Percentiles rank a stretch among this genome's conserved stretches.
Evolutionary conservation across 805 yeast genomes (phyloP).

Genomic region (Pichia kluyveri): DNA sequence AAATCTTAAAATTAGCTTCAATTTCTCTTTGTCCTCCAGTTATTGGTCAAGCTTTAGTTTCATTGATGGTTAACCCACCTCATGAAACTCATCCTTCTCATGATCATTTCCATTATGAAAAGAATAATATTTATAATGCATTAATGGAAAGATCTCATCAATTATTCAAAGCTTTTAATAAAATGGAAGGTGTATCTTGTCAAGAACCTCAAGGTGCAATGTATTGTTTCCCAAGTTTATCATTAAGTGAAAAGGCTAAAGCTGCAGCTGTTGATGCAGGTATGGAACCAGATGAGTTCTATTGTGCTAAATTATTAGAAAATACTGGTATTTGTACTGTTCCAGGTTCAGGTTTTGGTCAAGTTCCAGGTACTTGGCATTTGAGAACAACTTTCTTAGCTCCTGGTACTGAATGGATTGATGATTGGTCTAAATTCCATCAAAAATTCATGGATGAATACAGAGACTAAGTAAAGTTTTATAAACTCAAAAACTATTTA

Average conservation of each 20-base stretch:
- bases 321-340: conserved; percentile 93
- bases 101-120: conserved; percentile 56
- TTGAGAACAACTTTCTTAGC: conserved; percentile 95
- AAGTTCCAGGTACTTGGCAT: conserved; percentile 80
- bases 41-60: conserved; percentile 88
- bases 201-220: conserved; percentile 94
- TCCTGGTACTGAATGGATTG: conserved; percentile 88
- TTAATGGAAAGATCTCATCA: conserved; percentile 54
- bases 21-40: conserved; percentile 92
- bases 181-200: conserved; percentile 77
- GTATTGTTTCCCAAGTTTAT: conserved; percentile 84
- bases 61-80: conserved; percentile 92
- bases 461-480: conserved; percentile 11
- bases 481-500: background rate
- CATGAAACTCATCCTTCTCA: conserved; percentile 65
- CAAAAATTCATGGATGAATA: conserved; percentile 54
- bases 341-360: conserved; percentile 97
- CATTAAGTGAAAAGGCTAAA: conserved; percentile 55
- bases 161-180: conserved; percentile 60
- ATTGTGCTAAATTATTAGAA: conserved; percentile 77
- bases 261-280: conserved; percentile 48
- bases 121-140: conserved; percentile 49
- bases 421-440: conserved; percentile 74
- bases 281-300: conserved; percentile 73
- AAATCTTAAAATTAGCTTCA: conserved; percentile 78